These are phyloP conservation scores for Fusarium domesticum DNA, from an alignment of 2,329 filamentous ascomycete genomes.

Conservation along the genomic window DNA sequence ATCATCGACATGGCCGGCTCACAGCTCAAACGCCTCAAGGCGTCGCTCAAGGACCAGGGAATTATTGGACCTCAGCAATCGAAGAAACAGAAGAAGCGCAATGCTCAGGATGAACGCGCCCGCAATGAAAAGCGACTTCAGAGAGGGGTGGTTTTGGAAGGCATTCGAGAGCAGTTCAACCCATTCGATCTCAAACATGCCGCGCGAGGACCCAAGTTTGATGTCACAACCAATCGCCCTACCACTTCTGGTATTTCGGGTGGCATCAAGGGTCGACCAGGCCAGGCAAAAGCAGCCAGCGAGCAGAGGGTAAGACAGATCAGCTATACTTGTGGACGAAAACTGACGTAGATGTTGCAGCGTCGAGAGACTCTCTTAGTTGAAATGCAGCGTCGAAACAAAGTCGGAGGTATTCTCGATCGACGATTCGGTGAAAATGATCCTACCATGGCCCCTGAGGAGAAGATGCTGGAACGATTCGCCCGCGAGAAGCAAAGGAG, in stretches of 20 bases:
- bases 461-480: conserved; percentile 88
- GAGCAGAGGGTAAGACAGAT: conserved; percentile 69
- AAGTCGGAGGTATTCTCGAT: conserved; percentile 89
- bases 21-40: conserved; percentile 92
- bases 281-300: conserved; percentile 77
- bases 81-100: conserved; percentile 86
- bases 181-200: conserved; percentile 91
- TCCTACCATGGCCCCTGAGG: conserved; percentile 87
- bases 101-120: conserved; percentile 62
- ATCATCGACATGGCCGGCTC: conserved; percentile 76
- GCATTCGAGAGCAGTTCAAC: conserved; percentile 94
- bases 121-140: conserved; percentile 71
- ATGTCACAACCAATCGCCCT: conserved; percentile 68
- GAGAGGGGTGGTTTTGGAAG: conserved; percentile 72
- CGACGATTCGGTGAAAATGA: conserved; percentile 95
- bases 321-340: background rate
- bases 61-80: conserved; percentile 89
- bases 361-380: conserved; percentile 79
- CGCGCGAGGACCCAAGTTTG: conserved; percentile 76
- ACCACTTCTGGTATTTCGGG: conserved; percentile 51
- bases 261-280: conserved; percentile 69
- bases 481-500: conserved; percentile 79
- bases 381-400: conserved; percentile 85
- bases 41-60: conserved; percentile 83
- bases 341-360: conserved; percentile 38